Evolutionary conservation across 2,329 filamentous ascomycete genomes (phyloP), one percentile per base, ranked within the genome.

Genomic region (Blastomyces parvus): DNA sequence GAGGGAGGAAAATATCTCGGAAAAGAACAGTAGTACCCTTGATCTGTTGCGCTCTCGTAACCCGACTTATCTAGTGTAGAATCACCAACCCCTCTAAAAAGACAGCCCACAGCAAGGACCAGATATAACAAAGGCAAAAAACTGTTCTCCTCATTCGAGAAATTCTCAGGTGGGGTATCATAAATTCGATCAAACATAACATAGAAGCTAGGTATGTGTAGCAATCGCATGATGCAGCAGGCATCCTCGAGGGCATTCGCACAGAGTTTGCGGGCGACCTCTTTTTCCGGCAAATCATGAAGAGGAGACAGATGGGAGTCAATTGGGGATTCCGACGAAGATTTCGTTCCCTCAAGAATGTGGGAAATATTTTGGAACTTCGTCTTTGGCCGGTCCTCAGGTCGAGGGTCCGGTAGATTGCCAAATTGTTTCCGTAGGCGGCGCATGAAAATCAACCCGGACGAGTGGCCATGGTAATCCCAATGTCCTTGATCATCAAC

Each of bases 391-490:
- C 72, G 88, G 85, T 22, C 86, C 81, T 65, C 84, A 72, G 70
- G 75, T 46, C 42, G 25, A 33, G 57, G 57, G 22, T 59, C 57
- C 76, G 69, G 87, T 67, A 94, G 81, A 65, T 87, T 86, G 55
- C 90, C 88, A 68, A 97, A 90, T 71, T 96, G 89, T 70, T 95
- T 89, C 70, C 91, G 88, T 83, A 99, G 88, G 62, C 90, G 86
- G 67, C 86, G 85, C 69, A 97, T 83, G 74, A 97, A 99, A 66
- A 93, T 90, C 53, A 92, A 84, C 2, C 93, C 92, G 0, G 94
- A 97, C 0, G 93, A 97, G 67, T 90, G 89, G 58, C 94, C 94
- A 72, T 96, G 91, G 70, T 96, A 99, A 75, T 97, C 92, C 86
- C 91, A 96, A 69, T 94, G 86, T 52, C 93, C 93, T 69, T 87